Base-by-base conservation (phyloP, 2,329 filamentous ascomycete genomes). In the Alternaria sp. region DNA sequence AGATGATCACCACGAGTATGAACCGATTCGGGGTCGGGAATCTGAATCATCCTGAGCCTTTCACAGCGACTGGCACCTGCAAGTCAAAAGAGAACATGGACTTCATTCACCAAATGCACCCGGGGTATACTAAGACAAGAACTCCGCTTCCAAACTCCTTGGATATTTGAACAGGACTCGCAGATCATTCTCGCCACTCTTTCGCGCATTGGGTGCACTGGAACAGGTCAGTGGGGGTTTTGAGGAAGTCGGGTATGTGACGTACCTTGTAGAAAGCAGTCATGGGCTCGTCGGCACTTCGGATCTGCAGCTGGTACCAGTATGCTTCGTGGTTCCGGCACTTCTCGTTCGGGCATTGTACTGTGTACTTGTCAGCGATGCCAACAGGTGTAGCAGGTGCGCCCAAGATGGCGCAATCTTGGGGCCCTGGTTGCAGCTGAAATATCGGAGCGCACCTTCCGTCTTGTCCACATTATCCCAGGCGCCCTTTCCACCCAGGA, bases 261-360 rank as follows among this genome's bases (percentile, higher is more conserved):
- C 19, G 19, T 45, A 93, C 91, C 88, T 93, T 96, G 83, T 91
- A 96, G 82, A 98, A 98, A 64, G 90, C 95, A 70, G 96, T 99
- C 92, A 97, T 97, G 64, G 96, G 96, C 86, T 99, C 96, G 83
- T 99, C 96, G 56, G 96, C 96, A 85, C 93, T 97, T 72, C 96
- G 90, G 82, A 98, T 98, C 86, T 99, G 96, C 72, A 98, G 89
- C 85, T 97, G 93, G 84, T 94, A 97, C 84, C 95, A 98, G 68
- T 94, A 96, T 4, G 96, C 96, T 83, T 93, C 89, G 64, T 89
- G 86, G 67, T 93, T 93, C 75, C 92, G 86, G 84, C 96, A 99
- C 60, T 86, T 86, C 44, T 93, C 89, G 66, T 89, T 89, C 25
- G 92, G 89, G 80, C 96, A 99, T 86, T 96, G 92, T 52, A 91